Base-by-base conservation (phyloP, 2,329 filamentous ascomycete species). In the Penicillium concentricum region DNA sequence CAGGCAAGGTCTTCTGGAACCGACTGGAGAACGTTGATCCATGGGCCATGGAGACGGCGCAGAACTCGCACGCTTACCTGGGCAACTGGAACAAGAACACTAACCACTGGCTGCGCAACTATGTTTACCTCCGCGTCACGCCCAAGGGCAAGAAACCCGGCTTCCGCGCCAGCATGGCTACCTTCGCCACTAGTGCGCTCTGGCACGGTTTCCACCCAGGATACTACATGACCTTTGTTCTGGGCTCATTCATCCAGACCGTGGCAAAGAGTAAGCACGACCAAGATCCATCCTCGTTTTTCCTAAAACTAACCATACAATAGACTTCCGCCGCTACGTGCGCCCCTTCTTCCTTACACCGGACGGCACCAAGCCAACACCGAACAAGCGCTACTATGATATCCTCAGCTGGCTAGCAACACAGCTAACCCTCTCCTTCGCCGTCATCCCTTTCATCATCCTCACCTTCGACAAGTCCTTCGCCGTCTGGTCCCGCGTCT, bases 181-280 rank as follows among this genome's bases (percentile, higher is more conserved):
- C 94, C 0, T 99, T 99, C 72, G 84, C 87, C 7, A 97, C 94
- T 20, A 96, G 92, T 69, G 93, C 94, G 3, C 88, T 97, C 65
- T 99, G 94, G 94, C 94, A 99, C 70, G 94, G 94, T 30, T 99
- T 99, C 76, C 95, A 96, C 65, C 93, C 94, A 0, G 94, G 94
- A 6, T 99, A 99, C 75, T 97, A 97, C 74, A 77, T 99, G 59
- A 84, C 89, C 5, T 99, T 99, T 69, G 78, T 97, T 39, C 82
- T 97, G 8, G 94, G 90, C 1, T 92, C 91, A 60, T 90, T 99
- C 64, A 84, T 97, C 30, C 94, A 99, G 72, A 97, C 92, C 2
- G 88, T 88, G 18, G 92, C 94, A 54, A 99, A 99, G 80, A 92
- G 92, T 97, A 81, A 73, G 88, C 82, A 22, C 24, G 28, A 24